These are phyloP conservation scores for Heliamphora exappendiculata DNA, from an alignment of 148 eudicot genomes.

Conservation along the genomic window DNA sequence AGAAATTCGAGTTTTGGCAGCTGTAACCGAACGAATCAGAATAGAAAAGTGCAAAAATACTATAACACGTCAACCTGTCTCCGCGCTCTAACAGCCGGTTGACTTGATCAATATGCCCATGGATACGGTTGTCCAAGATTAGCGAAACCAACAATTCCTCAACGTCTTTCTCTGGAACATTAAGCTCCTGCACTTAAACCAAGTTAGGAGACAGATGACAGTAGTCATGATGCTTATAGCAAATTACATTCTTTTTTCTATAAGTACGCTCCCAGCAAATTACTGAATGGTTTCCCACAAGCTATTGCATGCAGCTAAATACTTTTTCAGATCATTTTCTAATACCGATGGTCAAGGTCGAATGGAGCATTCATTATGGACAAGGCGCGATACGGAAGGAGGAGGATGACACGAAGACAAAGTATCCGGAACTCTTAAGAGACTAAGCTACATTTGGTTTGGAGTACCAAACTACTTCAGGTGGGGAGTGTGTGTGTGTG, in stretches of 20 bases:
- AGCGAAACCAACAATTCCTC: constrained; percentile 84
- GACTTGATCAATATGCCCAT: constrained; percentile 97
- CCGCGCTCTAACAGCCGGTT: constrained; percentile 78
- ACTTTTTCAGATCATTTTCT: not conserved
- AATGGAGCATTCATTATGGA: too few species aligned
- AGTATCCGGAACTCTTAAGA: too few species aligned
- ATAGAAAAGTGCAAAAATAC: not conserved
- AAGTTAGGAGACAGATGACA: not conserved
- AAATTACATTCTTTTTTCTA: not conserved
- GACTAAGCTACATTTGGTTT: too few species aligned
- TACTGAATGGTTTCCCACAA: not conserved
- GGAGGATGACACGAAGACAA: too few species aligned
- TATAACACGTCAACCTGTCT: constrained; percentile 41
- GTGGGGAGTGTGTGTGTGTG: too few species aligned
- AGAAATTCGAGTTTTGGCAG: not conserved
- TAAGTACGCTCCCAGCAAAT: too few species aligned
- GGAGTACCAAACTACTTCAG: too few species aligned
- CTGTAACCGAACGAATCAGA: not conserved
- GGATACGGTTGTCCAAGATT: constrained; percentile 84
- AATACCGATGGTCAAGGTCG: too few species aligned
- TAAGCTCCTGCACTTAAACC: constrained; percentile 58
- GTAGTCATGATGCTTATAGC: not conserved
- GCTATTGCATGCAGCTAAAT: not conserved
- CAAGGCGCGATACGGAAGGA: too few species aligned
- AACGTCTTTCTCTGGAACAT: constrained; percentile 88